Evolutionary conservation across 225 moss, liverwort and hornwort species (phyloP), one percentile per base, ranked within the genome.

Genomic region (Antitrichia curtipendula): DNA sequence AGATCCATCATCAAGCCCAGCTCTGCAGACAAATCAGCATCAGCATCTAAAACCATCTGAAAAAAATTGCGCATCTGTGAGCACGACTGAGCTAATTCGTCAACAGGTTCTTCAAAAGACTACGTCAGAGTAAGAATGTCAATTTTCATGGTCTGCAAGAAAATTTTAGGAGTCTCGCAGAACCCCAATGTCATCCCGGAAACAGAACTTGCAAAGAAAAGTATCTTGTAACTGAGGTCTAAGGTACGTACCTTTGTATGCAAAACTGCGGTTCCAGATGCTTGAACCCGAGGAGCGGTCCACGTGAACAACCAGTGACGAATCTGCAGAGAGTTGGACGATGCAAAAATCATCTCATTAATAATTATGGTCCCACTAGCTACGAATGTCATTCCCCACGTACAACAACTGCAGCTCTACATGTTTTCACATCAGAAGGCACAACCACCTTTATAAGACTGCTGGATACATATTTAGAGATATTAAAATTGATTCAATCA

Each of bases 291-390:
- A 99, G 96, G 84, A 99, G 92, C 71, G 99, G 99, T 90, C 99
- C 99, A 75, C 99, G 96, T 75, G 97, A 97, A 90, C 99, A 99
- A 69, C 99, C 99, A 60, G 99, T 99, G 47, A 99, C 99, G 89
- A 99, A 99, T 93, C 98, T 98, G 96, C 89, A 85, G 90, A 84
- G 80, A 78, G 75, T 88, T 49, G 84, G 53, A 70, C 66, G 79
- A 77, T 76, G 71, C 86, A 90, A 73, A 52, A 88, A 86, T 70
- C 61, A 86, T 47, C 41, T 83, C 59, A 45, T 77, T 63, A 81
- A 64, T 81, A 34, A 81, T 31, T 40, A 31, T n/a, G 31, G 71
- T 76, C 72, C 57, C 58, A 82, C 64, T 57, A 80, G 24, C 82
- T 75, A 78, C 24, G 25, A 83, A 59, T 78, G 20, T 13, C 43